Base-by-base conservation (phyloP, 2,329 filamentous ascomycete species). In the Exophiala xenobiotica region DNA sequence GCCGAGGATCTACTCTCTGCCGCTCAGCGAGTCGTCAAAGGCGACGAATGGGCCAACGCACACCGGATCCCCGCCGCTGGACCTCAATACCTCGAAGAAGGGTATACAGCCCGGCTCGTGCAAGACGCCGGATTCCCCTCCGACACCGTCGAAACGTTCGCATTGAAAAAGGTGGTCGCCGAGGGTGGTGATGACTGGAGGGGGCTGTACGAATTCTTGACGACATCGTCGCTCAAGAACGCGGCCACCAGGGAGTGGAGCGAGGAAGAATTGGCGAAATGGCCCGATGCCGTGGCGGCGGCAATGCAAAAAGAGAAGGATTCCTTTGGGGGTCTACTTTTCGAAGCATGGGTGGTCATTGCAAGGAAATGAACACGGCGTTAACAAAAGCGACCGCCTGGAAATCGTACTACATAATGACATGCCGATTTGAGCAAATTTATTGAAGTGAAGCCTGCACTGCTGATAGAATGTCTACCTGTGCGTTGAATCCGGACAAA, bases 11-110 rank as follows among this genome's bases (percentile, higher is more conserved):
- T 52, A 9, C 24, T 52, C 8, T 27, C 43, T 18, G 44, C 49
- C 9, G 49, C 49, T 2, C 49, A 52, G 24, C 27, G 39, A 6
- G 2, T 19, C 12, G 27, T 52, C 18, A 42, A 43, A 14, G 47
- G 47, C 11, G n/a, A 22, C 2, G 47, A 41, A 16, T 46, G 43
- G 23, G 42, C 29, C 2, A 19, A 38, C 7, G 14, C 14, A 20
- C 31, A 46, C 19, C 31, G 37, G 16, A 23, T 52, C 9, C 31
- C 31, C 11, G 37, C 33, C 3, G 37, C 35, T 29, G 43, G 43
- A 11, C 43, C 49, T n/a, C 31, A 52, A 26, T 52, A 47, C 19
- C 22, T 40, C 8, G n/a, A 47, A 22, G 27, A 46, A 12, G 49
- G 42, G 6, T 16, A 40, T 12, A 19, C 42, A 35, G 19, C 37